A percentile compares a stretch with the other conserved stretches of the same genome.
Evolutionary conservation across 257 asterid genomes (phyloP).

Genomic region (Verbascum thapsus): DNA sequence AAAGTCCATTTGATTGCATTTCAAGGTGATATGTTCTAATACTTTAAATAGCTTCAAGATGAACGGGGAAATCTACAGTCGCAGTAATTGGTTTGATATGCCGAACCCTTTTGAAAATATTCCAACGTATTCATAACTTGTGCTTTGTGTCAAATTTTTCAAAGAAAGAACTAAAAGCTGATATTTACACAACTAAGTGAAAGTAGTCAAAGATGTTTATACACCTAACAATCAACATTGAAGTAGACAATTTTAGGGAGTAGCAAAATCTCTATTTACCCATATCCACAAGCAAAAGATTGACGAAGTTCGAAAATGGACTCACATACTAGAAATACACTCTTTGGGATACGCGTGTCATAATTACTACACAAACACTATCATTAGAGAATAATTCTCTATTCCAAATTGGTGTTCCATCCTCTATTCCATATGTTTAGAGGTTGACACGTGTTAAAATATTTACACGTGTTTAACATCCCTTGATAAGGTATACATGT

Average conservation of each 20-base stretch:
- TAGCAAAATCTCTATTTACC: background rate
- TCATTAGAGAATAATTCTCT: slow-evolving; percentile 8
- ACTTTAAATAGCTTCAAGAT: no score
- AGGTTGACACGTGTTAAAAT: no score
- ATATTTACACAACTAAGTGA: slow-evolving; percentile 4
- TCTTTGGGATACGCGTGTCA: background rate
- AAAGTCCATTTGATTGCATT: no score
- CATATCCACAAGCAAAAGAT: slow-evolving; percentile 16
- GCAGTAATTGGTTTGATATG: no score
- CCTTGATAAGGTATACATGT: no score
- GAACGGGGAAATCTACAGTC: no score
- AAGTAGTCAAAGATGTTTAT: slow-evolving; percentile 15
- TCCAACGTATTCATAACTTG: slow-evolving; percentile 5
- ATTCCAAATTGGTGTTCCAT: no score
- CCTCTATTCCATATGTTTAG: no score
- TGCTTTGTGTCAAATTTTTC: background rate
- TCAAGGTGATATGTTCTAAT: no score
- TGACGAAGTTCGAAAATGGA: background rate
- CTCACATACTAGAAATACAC: background rate
- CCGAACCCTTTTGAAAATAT: background rate
- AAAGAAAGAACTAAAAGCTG: slow-evolving; percentile 6
- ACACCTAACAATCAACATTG: slow-evolving; percentile 16
- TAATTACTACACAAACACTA: background rate
- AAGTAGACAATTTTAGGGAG: slow-evolving; percentile 4
- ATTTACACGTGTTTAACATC: no score